phyloP scores from a whole-genome alignment of 257 asterid genomes.

The Solanum chiquidenum region DNA sequence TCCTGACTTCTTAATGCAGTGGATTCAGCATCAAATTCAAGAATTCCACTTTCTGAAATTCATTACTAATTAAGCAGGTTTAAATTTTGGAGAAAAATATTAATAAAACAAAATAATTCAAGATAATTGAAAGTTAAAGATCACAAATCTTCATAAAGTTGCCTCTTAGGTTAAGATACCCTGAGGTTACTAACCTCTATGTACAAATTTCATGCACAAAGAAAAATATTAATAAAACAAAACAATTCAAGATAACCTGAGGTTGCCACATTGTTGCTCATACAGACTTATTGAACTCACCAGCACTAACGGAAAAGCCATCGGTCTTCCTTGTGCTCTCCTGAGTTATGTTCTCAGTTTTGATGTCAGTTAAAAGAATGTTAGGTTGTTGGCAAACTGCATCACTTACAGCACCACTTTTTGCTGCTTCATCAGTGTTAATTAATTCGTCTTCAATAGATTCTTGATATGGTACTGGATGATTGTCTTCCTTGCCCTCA shows the following conservation, averaged over 20 bases:
- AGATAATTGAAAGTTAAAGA: background rate
- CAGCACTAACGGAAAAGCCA: background rate
- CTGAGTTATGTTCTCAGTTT: background rate
- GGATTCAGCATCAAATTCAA: conserved; percentile 5
- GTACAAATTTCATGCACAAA: background rate
- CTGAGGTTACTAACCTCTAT: background rate
- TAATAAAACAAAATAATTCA: background rate
- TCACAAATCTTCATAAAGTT: background rate
- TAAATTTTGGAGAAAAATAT: background rate
- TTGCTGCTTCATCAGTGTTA: background rate
- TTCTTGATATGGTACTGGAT: background rate
- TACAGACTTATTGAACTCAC: conserved; percentile 11
- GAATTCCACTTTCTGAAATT: conserved; percentile 7
- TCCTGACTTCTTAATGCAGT: conserved; percentile 8
- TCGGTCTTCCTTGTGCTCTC: background rate
- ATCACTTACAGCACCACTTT: background rate
- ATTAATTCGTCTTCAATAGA: background rate
- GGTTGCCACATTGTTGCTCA: conserved; percentile 6
- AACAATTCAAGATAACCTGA: background rate
- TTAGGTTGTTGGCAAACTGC: background rate
- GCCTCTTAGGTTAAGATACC: background rate
- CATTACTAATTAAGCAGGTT: background rate
- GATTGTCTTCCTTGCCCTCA: conserved; percentile 3
- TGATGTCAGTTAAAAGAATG: background rate
- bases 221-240: background rate